Base-by-base conservation (phyloP, 2,329 filamentous ascomycete genomes). In the Emericellopsis atlantica region DNA sequence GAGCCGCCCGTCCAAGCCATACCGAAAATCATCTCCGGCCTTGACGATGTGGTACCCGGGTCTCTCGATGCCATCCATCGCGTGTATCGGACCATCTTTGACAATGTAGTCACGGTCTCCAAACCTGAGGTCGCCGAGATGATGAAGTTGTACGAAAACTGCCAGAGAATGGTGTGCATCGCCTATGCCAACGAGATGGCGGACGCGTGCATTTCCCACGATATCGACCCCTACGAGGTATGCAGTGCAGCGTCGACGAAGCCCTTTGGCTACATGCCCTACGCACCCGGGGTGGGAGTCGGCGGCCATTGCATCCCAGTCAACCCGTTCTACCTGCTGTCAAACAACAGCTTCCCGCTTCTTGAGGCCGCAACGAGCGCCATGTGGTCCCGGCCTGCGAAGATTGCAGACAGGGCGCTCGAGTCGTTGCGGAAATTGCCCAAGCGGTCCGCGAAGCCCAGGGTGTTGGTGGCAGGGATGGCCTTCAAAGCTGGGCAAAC, bases 81-180 rank as follows among this genome's bases (percentile, higher is more conserved):
- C 6, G 51, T 74, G 4, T 75, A 75, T 50, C 55, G 56, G 3
- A 49, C 53, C n/a, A 66, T 64, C 2, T 74, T 73, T 45, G 57
- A 70, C 39, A 51, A 54, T 0, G 56, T 74, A 6, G 58, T 74
- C 6, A 59, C 65, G 0, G 70, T 74, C 24, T 69, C 67, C 10
- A 55, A 53, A 24, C 70, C 71, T 2, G 72, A 76, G 48, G 69
- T 73, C 1, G 72, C 72, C 2, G 72, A 75, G 52, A 74, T 75
- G 68, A 70, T 65, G 45, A 76, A 76, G 54, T 55, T 76, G 11
- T 76, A 73, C 48, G 71, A 75, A 44, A 76, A 75, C 49, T 76
- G 72, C 49, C 69, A 74, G 49, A 61, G 71, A 2, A 74, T 72
- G 65, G 56, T 75, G 11, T 62, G 62, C 48, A 71, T 73, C 29